Evolutionary conservation across 768 basidiomycete genomes (phyloP), one percentile per base, ranked within the genome.

Genomic region (Tricholoma sp.): DNA sequence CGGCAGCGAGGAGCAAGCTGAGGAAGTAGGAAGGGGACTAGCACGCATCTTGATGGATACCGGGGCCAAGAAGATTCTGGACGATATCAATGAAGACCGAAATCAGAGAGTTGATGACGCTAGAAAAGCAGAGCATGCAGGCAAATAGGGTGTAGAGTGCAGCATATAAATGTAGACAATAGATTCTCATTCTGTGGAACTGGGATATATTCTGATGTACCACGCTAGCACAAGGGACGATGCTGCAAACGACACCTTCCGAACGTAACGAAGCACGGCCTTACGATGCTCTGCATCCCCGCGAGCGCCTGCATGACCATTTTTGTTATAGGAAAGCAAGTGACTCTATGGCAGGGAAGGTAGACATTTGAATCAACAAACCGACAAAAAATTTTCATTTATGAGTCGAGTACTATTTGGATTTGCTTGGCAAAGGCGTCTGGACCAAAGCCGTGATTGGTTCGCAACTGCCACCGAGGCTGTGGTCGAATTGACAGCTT

Each of bases 51-150:
- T 99, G 56, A 79, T 89, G 45, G 79, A 80, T 8, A 75, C 71
- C 1, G 96, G 96, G 0, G 96, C 90, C 18, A 81, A 78, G 63
- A 79, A 77, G 58, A 90, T 99, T 61, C 67, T 99, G 68, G 85
- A 91, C 37, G 90, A 91, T 55, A 90, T 99, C 63, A 88, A 82
- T n/a, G 68, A 66, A 54, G 86, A 91, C 65, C 77, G 88, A 59
- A 79, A 75, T 50, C 72, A 71, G 32, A 71, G 83, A 52, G 76
- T 79, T 18, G 71, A 58, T 5, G 76, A 76, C 56, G 79, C 77
- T 16, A 64, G 74, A 49, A 66, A 69, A 22, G 67, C 63, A 50
- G 72, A 74, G 16, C 66, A 69, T 39, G 63, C 52, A 14, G 50
- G 58, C 14, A 53, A 34, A 41, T 31, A 53, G 7, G 12, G 46